Base-by-base conservation (phyloP, 2,329 filamentous ascomycete species). In the Monosporascus sp. region DNA sequence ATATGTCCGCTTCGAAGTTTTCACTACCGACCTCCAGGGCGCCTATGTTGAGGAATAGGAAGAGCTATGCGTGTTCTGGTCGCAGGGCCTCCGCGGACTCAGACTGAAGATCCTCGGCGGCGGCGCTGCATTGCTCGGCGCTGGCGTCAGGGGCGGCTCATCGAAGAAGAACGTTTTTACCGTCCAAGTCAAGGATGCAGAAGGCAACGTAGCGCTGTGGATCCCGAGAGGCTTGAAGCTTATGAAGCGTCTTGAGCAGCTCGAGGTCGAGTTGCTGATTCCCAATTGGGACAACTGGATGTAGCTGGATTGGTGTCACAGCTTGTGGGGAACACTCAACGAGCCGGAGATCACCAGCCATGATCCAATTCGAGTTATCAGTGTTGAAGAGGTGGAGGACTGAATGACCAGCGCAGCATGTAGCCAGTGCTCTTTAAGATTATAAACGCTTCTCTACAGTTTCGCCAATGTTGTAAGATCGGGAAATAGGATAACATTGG, bases 241-340 rank as follows among this genome's bases (percentile, higher is more conserved):
- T 42, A 55, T 75, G 58, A 18, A 17, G 5, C 54, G 42, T 7
- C 57, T 75, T 51, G 60, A 67, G 56, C 62, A 60, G 48, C 49
- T 75, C 2, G 73, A 75, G 60, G 63, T 75, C 50, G 73, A 75
- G 59, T 57, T 75, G n/a, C 59, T 57, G 27, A 58, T 65, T 41
- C 48, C 59, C 37, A 55, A 58, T 6, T 65, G 72, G 68, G 56
- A 57, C 4, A 55, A 59, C 4, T 52, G 44, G 8, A 59, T 65
- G 45, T 72, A 69, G 59, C 17, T 70, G 15, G 53, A 51, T 37
- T 74, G 69, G 69, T 72, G 69, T 22, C 47, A 36, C 50, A 50
- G 47, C 18, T 51, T 74, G 24, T 57, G 62, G 49, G 50, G 51
- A 31, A 57, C 62, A 17, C 36, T 72, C 31, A 64, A 63, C 47